Percentiles rank a stretch among this genome's conserved stretches.
Evolutionary conservation across 23 red algal species (phyloP).

Genomic region (Agarophyton chilense): DNA sequence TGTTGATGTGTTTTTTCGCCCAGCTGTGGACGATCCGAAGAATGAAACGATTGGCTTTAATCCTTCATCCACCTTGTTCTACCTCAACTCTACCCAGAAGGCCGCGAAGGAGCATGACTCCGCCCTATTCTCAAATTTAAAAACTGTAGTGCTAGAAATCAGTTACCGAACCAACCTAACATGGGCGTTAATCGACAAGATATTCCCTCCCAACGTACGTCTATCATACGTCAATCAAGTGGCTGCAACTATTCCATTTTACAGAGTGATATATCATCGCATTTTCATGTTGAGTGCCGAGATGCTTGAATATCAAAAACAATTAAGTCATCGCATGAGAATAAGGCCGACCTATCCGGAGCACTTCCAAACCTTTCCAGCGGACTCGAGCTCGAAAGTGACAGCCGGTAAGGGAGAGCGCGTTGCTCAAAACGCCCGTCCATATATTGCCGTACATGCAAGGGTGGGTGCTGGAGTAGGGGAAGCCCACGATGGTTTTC

Average conservation of each 20-base stretch:
- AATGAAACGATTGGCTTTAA: background rate
- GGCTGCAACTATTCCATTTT: background rate
- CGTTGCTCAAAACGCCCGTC: background rate
- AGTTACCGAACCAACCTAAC: background rate
- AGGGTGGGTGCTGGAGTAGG: slow-evolving; percentile 27
- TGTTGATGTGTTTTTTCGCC: slow-evolving; percentile 2
- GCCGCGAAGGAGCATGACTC: background rate
- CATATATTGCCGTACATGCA: slow-evolving; percentile 49
- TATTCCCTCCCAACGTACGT: background rate
- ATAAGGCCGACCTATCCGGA: background rate
- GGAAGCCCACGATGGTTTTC: background rate
- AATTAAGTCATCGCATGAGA: slow-evolving; percentile 2
- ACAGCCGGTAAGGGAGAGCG: background rate
- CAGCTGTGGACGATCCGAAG: background rate
- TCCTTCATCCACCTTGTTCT: background rate
- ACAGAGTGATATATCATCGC: slow-evolving; percentile 10
- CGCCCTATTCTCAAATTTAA: background rate
- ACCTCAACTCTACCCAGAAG: background rate
- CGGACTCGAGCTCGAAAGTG: background rate
- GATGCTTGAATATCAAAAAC: background rate
- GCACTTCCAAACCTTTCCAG: background rate
- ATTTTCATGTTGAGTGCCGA: slow-evolving; percentile 3
- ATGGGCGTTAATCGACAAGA: background rate
- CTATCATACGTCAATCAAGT: background rate
- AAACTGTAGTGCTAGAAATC: background rate